These are phyloP conservation scores for Exophiala dermatitidis DNA, from an alignment of 2,329 filamentous ascomycete genomes.

Conservation along the genomic window DNA sequence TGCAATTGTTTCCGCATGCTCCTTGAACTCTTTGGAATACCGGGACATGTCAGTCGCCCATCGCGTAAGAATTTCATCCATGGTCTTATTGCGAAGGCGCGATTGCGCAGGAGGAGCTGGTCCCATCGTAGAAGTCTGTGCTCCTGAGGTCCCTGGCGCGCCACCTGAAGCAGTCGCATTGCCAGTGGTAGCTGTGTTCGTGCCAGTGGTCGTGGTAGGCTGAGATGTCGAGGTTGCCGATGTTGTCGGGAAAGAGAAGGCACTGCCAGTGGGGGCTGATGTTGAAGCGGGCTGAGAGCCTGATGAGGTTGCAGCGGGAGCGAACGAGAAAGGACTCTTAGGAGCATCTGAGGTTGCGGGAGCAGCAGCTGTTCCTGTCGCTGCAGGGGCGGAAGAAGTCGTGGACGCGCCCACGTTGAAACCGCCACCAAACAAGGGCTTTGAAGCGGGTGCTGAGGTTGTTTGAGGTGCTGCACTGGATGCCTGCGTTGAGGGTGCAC, in stretches of 20 bases:
- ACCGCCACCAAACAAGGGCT: constrained; percentile 26
- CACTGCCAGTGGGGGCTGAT: constrained; percentile 27
- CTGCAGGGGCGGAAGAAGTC: constrained; percentile 29
- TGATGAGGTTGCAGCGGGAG: constrained; percentile 22
- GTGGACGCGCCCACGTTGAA: constrained; percentile 17
- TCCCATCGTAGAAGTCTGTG: constrained; percentile 70
- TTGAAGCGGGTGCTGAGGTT: constrained; percentile 18
- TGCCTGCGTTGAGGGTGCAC: constrained; percentile 11
- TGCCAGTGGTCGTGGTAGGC: constrained; percentile 5
- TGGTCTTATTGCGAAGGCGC: constrained; percentile 93
- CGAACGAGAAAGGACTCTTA: constrained; percentile 24
- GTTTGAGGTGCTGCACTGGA: constrained; percentile 11
- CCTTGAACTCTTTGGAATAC: constrained; percentile 94
- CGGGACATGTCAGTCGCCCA: constrained; percentile 94
- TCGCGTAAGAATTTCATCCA: constrained; percentile 96
- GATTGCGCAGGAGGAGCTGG: constrained; percentile 73
- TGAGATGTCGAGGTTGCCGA: constrained; percentile 9
- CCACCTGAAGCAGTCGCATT: constrained; percentile 6
- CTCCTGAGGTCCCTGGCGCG: constrained; percentile 10
- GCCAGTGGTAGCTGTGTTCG: neutral
- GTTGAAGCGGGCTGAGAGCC: constrained; percentile 29
- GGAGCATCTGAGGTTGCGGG: constrained; percentile 27
- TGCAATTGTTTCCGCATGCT: constrained; percentile 78
- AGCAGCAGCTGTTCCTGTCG: constrained; percentile 29
- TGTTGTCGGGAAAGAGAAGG: constrained; percentile 10